A percentile compares a stretch with the other conserved stretches of the same genome.
Conservation (phyloP, 495 filamentous ascomycete species). For the Aspergillus ellipticus region DNA sequence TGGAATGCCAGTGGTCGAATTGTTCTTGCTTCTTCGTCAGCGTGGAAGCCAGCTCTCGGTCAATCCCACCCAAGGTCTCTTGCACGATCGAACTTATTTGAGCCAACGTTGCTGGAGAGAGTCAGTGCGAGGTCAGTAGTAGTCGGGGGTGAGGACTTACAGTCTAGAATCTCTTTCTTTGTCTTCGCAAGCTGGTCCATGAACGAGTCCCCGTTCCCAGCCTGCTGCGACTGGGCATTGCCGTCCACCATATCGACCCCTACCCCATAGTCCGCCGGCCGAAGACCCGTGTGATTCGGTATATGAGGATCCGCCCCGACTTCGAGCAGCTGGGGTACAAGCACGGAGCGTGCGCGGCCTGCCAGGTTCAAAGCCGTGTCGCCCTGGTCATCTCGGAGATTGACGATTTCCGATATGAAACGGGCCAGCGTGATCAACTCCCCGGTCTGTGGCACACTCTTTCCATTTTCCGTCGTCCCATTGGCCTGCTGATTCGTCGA, state of each 20-base stretch:
- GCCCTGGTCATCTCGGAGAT: constrained; percentile 83
- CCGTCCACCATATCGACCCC: constrained; percentile 59
- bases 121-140: constrained; percentile 18
- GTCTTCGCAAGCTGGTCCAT: constrained; percentile 60
- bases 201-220: constrained; percentile 46
- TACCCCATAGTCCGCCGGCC: constrained; percentile 88
- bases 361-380: constrained; percentile 95
- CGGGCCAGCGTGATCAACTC: constrained; percentile 77
- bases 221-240: constrained; percentile 46
- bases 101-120: constrained; percentile 62
- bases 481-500: constrained; percentile 52
- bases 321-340: constrained; percentile 89
- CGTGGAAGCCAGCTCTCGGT: constrained; percentile 69
- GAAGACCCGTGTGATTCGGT: constrained; percentile 79
- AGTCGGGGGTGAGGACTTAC: constrained; percentile 19
- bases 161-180: constrained; percentile 45
- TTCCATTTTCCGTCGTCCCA: constrained; percentile 20
- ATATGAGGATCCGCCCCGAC: constrained; percentile 88
- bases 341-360: constrained; percentile 84
- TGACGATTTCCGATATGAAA: constrained; percentile 95
- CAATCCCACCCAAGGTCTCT: constrained; percentile 59
- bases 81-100: constrained; percentile 42
- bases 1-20: constrained; percentile 70
- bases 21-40: constrained; percentile 76
- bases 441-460: constrained; percentile 28